Conservation (phyloP, 2,329 filamentous ascomycete genomes). For the Penicillium sp. region DNA sequence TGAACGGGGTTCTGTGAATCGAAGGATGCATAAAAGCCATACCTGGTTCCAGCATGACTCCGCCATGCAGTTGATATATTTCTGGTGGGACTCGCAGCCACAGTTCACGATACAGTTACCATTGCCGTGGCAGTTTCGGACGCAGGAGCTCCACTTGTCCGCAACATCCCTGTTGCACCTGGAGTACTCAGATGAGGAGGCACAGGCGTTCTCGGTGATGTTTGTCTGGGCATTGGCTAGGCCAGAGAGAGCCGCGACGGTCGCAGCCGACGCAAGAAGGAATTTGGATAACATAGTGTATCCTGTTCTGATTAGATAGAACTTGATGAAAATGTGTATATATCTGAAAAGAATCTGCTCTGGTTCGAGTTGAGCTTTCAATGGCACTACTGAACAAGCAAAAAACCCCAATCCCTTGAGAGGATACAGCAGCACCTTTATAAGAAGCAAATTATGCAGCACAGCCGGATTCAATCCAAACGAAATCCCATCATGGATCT, state of each 20-base stretch:
- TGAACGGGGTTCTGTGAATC: background rate
- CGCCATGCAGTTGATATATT: slow-evolving; percentile 39
- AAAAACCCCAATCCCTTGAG: background rate
- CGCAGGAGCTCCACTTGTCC: slow-evolving; percentile 18
- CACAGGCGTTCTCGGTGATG: slow-evolving; percentile 22
- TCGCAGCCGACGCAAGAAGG: slow-evolving; percentile 11
- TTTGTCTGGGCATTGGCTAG: slow-evolving; percentile 22
- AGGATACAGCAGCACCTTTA: background rate
- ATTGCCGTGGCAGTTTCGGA: slow-evolving; percentile 19
- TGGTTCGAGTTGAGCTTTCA: background rate
- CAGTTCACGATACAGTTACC: slow-evolving; percentile 22
- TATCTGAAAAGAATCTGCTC: background rate
- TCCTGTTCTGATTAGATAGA: background rate
- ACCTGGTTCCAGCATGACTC: slow-evolving; percentile 41
- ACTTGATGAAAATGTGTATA: background rate
- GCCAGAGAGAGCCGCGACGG: slow-evolving; percentile 9
- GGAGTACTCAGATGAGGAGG: slow-evolving; percentile 16
- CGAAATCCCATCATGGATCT: background rate
- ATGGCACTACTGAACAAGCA: background rate
- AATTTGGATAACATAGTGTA: slow-evolving; percentile 17
- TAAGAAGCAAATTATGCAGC: background rate
- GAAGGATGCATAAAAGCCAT: background rate
- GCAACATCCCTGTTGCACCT: slow-evolving; percentile 22
- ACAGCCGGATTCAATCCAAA: background rate
- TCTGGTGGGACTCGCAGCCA: slow-evolving; percentile 23